phyloP scores from a whole-genome alignment of 257 asterid genomes.

The Capsicum chinense region DNA sequence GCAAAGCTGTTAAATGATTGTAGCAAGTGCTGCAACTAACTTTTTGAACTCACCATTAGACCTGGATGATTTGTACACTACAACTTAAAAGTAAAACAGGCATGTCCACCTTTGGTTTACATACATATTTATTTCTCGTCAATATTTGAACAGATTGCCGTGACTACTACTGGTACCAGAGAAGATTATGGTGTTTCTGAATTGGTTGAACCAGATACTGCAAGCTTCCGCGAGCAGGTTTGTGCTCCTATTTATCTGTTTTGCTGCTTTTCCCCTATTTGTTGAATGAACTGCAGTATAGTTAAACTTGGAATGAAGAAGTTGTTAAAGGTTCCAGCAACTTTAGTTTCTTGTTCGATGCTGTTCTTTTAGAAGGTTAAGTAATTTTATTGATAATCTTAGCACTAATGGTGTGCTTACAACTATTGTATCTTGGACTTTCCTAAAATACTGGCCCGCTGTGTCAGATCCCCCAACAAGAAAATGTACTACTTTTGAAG shows the following conservation, averaged over 20 bases:
- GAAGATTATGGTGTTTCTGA: slow-evolving; percentile 62
- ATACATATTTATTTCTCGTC: slow-evolving; percentile 24
- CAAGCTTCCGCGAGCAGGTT: slow-evolving; percentile 84
- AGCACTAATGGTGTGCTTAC: background rate
- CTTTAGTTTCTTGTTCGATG: background rate
- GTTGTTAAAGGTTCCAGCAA: background rate
- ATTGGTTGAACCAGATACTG: slow-evolving; percentile 70
- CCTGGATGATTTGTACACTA: background rate
- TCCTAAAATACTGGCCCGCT: too few species aligned
- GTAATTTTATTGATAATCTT: slow-evolving; percentile 1
- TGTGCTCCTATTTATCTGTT: slow-evolving; percentile 9
- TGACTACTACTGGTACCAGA: slow-evolving; percentile 54
- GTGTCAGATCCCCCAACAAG: too few species aligned
- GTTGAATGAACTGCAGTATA: background rate
- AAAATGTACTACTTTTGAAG: too few species aligned
- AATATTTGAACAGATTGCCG: slow-evolving; percentile 56
- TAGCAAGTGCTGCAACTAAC: slow-evolving; percentile 9
- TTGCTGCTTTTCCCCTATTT: background rate
- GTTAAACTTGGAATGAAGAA: background rate
- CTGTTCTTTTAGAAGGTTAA: background rate
- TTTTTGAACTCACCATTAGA: slow-evolving; percentile 15
- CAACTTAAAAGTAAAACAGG: background rate
- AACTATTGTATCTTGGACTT: too few species aligned
- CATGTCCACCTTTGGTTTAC: slow-evolving; percentile 5
- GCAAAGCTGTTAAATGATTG: background rate